Base-by-base conservation (phyloP, 169 alveolate species). In the Plasmodium cynomolgi region DNA sequence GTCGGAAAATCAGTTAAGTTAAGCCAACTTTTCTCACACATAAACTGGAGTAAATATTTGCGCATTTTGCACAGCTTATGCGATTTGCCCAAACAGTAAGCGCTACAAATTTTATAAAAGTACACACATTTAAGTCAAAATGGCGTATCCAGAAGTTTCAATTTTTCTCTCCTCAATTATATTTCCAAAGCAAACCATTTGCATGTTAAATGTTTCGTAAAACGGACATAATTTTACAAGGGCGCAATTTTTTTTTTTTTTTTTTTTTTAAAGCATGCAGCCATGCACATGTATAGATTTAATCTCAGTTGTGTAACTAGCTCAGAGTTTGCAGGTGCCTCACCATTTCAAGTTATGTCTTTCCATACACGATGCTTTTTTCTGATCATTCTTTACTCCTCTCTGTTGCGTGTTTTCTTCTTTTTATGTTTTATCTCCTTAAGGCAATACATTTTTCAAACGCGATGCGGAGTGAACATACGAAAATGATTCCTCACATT, bases 251-350 rank as follows among this genome's bases (percentile, higher is more conserved):
- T 68, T 23, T 68, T 23, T 68, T 68, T 62, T 44, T 23, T 68
- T 68, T 23, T 62, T 62, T 13, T 29, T 77, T 77, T 77, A 34
- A 31, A 77, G 58, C 84, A 77, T 77, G 84, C 84, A 77, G 33
- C 23, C 58, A 77, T 77, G 50, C 7, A 37, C 58, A 77, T 39
- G 58, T n/a, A 44, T 77, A 77, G 84, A 77, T 37, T 33, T 77
- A 77, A 77, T 77, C 84, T 77, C 58, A 77, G 26, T n/a, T 37
- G 84, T 37, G 84, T 77, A 77, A 37, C 50, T 37, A 77, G 26
- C 84, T 77, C 33, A 77, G 50, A 77, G 13, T 77, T 37, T 77
- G 77, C 77, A 68, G 15, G 23, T 11, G n/a, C n/a, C 77, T 68
- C 39, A 26, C 41, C 37, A 68, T 20, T 68, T 68, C 5, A 50